Evolutionary conservation across 768 basidiomycete genomes (phyloP).

Genomic region (Boletellus emodensis): DNA sequence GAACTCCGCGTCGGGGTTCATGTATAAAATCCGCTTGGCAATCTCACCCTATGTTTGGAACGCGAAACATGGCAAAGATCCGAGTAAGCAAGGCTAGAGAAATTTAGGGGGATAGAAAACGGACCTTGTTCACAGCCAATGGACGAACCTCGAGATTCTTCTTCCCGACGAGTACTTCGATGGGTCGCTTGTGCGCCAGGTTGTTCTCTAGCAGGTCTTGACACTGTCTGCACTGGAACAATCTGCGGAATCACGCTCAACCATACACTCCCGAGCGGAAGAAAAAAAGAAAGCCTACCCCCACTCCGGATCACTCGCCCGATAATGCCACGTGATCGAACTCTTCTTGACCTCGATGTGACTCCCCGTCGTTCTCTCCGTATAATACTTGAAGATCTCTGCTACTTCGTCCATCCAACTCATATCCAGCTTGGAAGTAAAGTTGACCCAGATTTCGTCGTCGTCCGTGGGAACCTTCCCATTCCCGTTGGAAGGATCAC

Average conservation of each 20-base stretch:
- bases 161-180: constrained; percentile 96
- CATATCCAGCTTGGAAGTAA: constrained; percentile 94
- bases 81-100: neutral
- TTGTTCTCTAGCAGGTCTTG: constrained; percentile 96
- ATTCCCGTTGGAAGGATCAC: constrained; percentile 53
- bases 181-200: constrained; percentile 86
- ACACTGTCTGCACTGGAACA: constrained; percentile 95
- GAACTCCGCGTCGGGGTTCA: constrained; percentile 91
- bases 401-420: constrained; percentile 94
- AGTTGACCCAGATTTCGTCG: constrained; percentile 66
- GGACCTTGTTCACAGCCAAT: constrained; percentile 87
- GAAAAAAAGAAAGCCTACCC: constrained; percentile 51
- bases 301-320: constrained; percentile 91
- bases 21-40: constrained; percentile 89
- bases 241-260: constrained; percentile 34
- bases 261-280: neutral
- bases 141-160: constrained; percentile 98
- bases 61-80: neutral
- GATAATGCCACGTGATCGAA: constrained; percentile 97
- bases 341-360: constrained; percentile 97
- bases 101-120: neutral
- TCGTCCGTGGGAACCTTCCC: neutral
- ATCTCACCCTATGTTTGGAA: constrained; percentile 69
- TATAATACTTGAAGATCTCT: constrained; percentile 95
- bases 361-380: constrained; percentile 94